Evolutionary conservation across 345 rosid genomes (phyloP).

Genomic region (Populus tremula): DNA sequence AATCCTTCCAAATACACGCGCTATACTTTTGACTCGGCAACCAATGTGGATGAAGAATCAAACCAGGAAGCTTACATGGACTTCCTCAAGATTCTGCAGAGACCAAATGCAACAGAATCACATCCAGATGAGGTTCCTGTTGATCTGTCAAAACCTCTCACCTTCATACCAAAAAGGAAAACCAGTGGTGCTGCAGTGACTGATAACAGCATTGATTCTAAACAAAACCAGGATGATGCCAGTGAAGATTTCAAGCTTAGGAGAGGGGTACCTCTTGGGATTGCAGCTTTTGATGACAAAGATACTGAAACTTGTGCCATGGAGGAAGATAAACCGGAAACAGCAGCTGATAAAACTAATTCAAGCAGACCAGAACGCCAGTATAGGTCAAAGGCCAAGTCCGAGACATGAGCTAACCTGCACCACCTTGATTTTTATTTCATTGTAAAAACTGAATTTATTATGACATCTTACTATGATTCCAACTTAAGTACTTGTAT

Average conservation of each 20-base stretch:
- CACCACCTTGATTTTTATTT: neutral
- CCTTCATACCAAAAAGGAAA: slow-evolving; percentile 38
- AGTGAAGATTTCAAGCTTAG: slow-evolving; percentile 25
- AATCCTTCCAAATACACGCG: slow-evolving; percentile 25
- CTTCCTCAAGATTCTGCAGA: slow-evolving; percentile 19
- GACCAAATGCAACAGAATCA: slow-evolving; percentile 1
- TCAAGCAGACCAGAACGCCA: slow-evolving; percentile 43
- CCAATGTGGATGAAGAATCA: slow-evolving; percentile 23
- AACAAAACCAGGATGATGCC: slow-evolving; percentile 20
- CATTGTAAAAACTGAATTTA: neutral
- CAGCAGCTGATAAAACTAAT: slow-evolving; percentile 15
- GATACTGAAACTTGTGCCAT: slow-evolving; percentile 4
- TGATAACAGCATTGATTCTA: slow-evolving; percentile 22
- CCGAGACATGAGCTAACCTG: slow-evolving; percentile 14
- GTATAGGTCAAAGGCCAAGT: slow-evolving; percentile 50
- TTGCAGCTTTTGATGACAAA: slow-evolving; percentile 11
- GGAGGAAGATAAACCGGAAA: slow-evolving; percentile 25
- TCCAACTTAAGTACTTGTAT: neutral
- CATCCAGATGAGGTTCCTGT: slow-evolving; percentile 11
- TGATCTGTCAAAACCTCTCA: slow-evolving; percentile 16
- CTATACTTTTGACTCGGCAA: slow-evolving; percentile 19
- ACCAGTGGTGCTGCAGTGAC: slow-evolving; percentile 11
- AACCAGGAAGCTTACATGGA: slow-evolving; percentile 23
- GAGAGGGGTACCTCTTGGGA: neutral
- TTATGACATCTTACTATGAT: neutral